Base-by-base conservation (phyloP, 2,329 filamentous ascomycete species). In the Ophiostoma angusticollis region DNA sequence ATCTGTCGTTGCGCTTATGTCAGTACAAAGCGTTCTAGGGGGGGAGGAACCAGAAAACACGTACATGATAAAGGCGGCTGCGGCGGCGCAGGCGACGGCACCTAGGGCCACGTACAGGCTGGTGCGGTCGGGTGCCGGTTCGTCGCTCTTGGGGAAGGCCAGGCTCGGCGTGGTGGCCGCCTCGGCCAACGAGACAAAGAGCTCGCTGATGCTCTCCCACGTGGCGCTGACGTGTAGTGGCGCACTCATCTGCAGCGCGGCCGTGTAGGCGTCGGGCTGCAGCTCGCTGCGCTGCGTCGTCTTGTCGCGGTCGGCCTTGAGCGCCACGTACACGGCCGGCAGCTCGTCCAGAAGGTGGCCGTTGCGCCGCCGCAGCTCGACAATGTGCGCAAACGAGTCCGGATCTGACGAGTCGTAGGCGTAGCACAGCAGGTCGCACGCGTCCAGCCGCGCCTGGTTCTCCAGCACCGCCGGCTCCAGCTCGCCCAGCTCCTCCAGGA, bases 381-480 rank as follows among this genome's bases (percentile, higher is more conserved):
- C 82, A 38, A 98, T 85, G 54, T 96, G 87, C 1, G 82, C 78
- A 58, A 98, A 98, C 4, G 85, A 94, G 58, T 96, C 87, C 0
- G 91, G 89, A 45, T 98, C 87, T 1, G 86, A 93, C 2, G 89
- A 96, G 62, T 98, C 91, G 61, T 96, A 98, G 1, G 85, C 80
- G 60, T 93, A 96, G 60, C 89, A 93, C 32, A 98, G 72, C 18
- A 98, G 70, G 58, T 98, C 91, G 59, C 89, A 96, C 6, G 86
- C 79, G 52, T 94, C 85, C 12, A 98, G 69, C 59, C 93, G 94
- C 31, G 78, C 74, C 53, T 80, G 78, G 54, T 98, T 98, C 41
- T 96, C 91, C 3, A 98, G 67, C 39, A 96, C 86, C 11, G 91
- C 91, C 0, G 85, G 82, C 58, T 96, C 91, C n/a, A 94, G 68